Base-by-base conservation (phyloP, 495 filamentous ascomycete species). In the Glonium stellatum region DNA sequence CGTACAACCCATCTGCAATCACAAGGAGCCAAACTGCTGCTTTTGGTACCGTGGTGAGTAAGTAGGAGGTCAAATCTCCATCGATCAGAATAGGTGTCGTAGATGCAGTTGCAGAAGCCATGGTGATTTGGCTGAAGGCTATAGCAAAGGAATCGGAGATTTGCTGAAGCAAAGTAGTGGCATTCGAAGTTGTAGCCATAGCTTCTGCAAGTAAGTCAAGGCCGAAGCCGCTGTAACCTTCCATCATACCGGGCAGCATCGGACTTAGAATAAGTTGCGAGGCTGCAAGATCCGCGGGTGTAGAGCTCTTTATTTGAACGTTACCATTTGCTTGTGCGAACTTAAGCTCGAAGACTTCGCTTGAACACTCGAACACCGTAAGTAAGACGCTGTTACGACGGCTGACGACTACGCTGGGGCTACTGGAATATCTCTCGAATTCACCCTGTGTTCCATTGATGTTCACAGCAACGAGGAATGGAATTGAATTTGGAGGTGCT, bases 191-290 rank as follows among this genome's bases (percentile, higher is more conserved):
- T 1, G 21, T 27, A 15, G 48, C 48, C 48, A 51, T 22, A 15
- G 4, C 5, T 23, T 51, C 48, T 51, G 48, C 13, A 15, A 51
- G 48, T 5, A 51, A 25, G 48, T 51, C 19, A 8, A 51, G 48
- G 1, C 48, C 48, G 25, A 51, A 51, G 48, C 48, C 48, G 19
- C 23, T 51, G 48, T 51, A 51, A n/a, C 48, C 48, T 31, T 22
- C 10, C 13, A 51, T 51, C 48, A 51, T 51, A 23, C 48, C 48
- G 21, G 48, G 48, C 1, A 51, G 13, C 48, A 51, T 51, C 15
- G 48, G 48, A 23, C 48, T 51, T 1, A 51, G 48, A 22, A 51
- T 0, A 15, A 51, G 48, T 51, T 22, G 19, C 19, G 25, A 10
- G 19, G 13, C 9, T 15, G 48, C 5, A 8, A 27, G 48, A 25